A percentile compares a stretch with the other conserved stretches of the same genome.
Evolutionary conservation across 495 filamentous ascomycete species (phyloP).

Genomic region (Penicillium macrosclerotiorum): DNA sequence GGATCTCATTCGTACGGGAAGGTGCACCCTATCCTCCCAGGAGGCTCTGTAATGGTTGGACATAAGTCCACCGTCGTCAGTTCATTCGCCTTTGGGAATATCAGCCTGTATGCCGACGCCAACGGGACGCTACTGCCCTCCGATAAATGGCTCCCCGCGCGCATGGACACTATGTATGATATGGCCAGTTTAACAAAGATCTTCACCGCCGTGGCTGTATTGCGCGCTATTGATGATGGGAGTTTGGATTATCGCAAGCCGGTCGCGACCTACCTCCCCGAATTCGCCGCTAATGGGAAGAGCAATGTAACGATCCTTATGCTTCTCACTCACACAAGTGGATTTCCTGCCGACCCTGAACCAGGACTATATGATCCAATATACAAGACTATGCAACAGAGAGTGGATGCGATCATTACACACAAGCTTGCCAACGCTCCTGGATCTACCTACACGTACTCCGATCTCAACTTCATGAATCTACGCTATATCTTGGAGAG

Average conservation of each 20-base stretch:
- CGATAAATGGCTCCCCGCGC: slow-evolving; percentile 11
- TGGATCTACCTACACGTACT: slow-evolving; percentile 25
- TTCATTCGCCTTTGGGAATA: slow-evolving; percentile 27
- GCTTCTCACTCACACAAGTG: slow-evolving; percentile 28
- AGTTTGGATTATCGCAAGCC: slow-evolving; percentile 15
- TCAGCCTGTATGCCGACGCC: slow-evolving; percentile 24
- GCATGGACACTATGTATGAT: slow-evolving; percentile 27
- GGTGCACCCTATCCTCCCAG: slow-evolving; percentile 23
- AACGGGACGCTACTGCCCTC: slow-evolving; percentile 23
- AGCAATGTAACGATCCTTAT: slow-evolving; percentile 24
- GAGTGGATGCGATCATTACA: slow-evolving; percentile 19
- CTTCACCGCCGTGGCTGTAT: slow-evolving; percentile 20
- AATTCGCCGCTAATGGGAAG: slow-evolving; percentile 26
- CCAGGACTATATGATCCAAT: slow-evolving; percentile 11
- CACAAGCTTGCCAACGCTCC: slow-evolving; percentile 20
- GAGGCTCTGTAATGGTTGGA: slow-evolving; percentile 21
- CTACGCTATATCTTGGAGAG: slow-evolving; percentile 23
- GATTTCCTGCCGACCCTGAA: slow-evolving; percentile 19
- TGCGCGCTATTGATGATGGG: slow-evolving; percentile 21
- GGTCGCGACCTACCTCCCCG: slow-evolving; percentile 23
- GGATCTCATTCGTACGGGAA: slow-evolving; percentile 9
- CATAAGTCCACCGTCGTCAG: slow-evolving; percentile 24
- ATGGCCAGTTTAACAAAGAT: slow-evolving; percentile 31
- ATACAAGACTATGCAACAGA: slow-evolving; percentile 18
- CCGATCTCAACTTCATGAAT: slow-evolving; percentile 30